phyloP scores from a whole-genome alignment of 2,329 filamentous ascomycete species.

The Beauveria medogensis region DNA sequence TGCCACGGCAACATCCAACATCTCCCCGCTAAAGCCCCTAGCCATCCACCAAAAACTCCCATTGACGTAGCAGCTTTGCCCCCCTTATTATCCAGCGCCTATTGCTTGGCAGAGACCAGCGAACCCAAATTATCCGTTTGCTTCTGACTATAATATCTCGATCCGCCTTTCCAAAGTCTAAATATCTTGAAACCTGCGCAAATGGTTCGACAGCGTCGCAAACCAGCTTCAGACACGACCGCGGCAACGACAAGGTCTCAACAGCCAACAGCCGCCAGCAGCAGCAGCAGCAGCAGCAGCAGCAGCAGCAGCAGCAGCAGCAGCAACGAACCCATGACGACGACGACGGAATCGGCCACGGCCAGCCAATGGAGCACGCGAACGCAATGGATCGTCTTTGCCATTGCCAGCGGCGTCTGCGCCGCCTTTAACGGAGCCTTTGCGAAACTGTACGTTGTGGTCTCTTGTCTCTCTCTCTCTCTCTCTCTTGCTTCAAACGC shows the following conservation, averaged over 20 bases:
- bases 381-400: slow-evolving; percentile 57
- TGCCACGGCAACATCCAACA: not conserved
- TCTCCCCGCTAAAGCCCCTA: not conserved
- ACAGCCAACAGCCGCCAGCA: not conserved
- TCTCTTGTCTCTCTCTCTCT: no score
- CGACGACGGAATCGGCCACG: slow-evolving; percentile 7
- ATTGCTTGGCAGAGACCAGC: not conserved
- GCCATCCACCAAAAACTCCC: slow-evolving; percentile 1
- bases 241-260: slow-evolving; percentile 9
- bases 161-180: not conserved
- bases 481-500: no score
- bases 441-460: slow-evolving; percentile 61
- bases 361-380: slow-evolving; percentile 23
- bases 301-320: no score
- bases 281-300: no score
- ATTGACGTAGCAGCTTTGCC: not conserved
- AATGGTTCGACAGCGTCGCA: slow-evolving; percentile 23
- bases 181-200: slow-evolving; percentile 8
- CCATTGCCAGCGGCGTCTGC: slow-evolving; percentile 66
- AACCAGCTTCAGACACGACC: not conserved
- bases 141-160: not conserved
- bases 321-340: not conserved
- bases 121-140: not conserved
- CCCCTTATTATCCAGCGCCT: slow-evolving; percentile 4
- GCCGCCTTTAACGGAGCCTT: slow-evolving; percentile 78